phyloP scores from a whole-genome alignment of 768 basidiomycete genomes.

The Cystobasidium tubakii region DNA sequence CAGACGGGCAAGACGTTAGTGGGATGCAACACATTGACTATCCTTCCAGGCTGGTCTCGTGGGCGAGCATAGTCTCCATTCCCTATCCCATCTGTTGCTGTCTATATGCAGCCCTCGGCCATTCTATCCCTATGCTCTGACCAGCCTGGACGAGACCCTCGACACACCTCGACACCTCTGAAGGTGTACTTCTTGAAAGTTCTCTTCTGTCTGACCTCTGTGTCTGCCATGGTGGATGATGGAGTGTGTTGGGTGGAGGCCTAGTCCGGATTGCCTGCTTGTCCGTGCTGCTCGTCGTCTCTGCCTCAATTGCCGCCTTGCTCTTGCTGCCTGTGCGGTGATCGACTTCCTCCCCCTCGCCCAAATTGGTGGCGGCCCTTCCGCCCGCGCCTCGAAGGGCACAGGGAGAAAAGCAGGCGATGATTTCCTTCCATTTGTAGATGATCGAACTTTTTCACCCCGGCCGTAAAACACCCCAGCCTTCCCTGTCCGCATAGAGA shows the following conservation, averaged over 20 bases:
- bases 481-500: background rate
- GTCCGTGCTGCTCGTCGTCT: background rate
- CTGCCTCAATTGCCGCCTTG: background rate
- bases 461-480: background rate
- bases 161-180: slow-evolving; percentile 71
- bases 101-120: no score
- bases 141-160: background rate
- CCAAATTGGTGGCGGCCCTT: slow-evolving; percentile 2
- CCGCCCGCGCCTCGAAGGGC: background rate
- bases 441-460: background rate
- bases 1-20: background rate
- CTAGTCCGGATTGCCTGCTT: background rate
- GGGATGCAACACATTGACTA: background rate
- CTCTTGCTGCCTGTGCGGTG: background rate
- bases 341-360: background rate
- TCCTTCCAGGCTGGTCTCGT: background rate
- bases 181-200: slow-evolving; percentile 99
- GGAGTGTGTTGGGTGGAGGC: background rate
- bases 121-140: background rate
- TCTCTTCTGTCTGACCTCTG: slow-evolving; percentile 97
- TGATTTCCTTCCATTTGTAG: background rate
- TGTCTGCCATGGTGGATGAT: slow-evolving; percentile 55
- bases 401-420: no score
- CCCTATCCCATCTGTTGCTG: background rate
- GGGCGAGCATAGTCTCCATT: background rate